Evolutionary conservation across 2,329 filamentous ascomycete species (phyloP).

Genomic region (Trichoderma guizhouense): DNA sequence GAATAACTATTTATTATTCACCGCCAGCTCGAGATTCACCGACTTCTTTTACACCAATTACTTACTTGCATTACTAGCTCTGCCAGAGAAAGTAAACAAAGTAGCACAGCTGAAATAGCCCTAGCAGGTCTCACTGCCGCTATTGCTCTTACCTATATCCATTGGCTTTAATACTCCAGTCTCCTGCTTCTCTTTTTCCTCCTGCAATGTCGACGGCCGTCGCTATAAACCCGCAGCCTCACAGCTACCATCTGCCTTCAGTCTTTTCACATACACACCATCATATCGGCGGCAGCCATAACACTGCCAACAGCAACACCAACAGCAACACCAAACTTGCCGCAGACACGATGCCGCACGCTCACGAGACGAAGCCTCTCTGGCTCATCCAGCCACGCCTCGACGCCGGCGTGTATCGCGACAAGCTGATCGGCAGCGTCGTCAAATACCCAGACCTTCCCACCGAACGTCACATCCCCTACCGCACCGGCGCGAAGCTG

Average conservation of each 20-base stretch:
- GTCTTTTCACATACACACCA: background rate
- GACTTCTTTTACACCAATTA: background rate
- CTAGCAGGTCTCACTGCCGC: background rate
- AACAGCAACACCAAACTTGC: background rate
- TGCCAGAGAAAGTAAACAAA: background rate
- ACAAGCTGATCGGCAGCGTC: conserved; percentile 31
- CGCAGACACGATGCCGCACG: conserved; percentile 7
- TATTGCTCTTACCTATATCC: background rate
- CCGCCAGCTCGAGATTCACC: background rate
- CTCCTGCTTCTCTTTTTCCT: background rate
- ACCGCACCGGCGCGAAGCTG: conserved; percentile 19
- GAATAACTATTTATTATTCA: background rate
- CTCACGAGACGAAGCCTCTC: conserved; percentile 26
- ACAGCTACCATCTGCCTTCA: background rate
- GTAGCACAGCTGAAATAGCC: background rate
- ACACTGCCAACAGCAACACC: background rate
- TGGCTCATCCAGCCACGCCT: conserved; percentile 30
- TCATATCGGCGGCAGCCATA: background rate
- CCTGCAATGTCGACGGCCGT: background rate
- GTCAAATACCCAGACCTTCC: conserved; percentile 29
- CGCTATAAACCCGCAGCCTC: background rate
- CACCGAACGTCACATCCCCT: conserved; percentile 28
- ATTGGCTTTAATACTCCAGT: background rate
- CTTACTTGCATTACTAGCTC: background rate
- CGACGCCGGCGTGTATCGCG: conserved; percentile 28